Conservation (phyloP, 148 eudicot species). For the Arctostaphylos glauca region DNA sequence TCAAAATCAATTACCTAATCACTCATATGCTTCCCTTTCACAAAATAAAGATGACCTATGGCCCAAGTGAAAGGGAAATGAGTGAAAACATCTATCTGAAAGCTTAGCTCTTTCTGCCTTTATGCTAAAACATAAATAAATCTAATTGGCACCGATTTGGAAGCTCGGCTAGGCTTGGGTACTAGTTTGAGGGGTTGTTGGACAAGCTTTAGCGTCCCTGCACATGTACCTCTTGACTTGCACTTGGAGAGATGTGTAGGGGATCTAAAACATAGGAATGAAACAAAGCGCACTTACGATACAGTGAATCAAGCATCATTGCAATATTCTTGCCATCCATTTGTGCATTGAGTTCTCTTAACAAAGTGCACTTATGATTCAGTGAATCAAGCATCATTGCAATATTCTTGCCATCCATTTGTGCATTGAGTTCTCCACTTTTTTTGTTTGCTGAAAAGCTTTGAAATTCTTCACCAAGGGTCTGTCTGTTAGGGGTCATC, state of each 20-base stretch:
- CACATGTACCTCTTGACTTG: not conserved
- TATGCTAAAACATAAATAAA: no score
- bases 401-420: no score
- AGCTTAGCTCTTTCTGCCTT: no score
- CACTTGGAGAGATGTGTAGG: not conserved
- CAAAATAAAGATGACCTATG: not conserved
- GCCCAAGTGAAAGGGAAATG: not conserved
- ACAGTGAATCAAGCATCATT: not conserved
- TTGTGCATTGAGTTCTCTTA: not conserved
- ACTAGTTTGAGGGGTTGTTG: not conserved
- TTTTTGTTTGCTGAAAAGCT: no score
- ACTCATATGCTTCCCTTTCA: not conserved
- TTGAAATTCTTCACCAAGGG: no score
- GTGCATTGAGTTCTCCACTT: no score
- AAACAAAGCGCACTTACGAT: not conserved
- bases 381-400: not conserved
- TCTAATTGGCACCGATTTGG: not conserved
- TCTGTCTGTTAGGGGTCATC: no score
- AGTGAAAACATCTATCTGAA: no score
- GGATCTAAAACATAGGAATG: not conserved
- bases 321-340: no score
- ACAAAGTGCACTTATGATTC: not conserved
- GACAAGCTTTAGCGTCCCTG: not conserved
- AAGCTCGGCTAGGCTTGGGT: not conserved
- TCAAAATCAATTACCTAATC: not conserved